Evolutionary conservation across 106 monocot species (phyloP), one percentile per base, ranked within the genome.

Genomic region (Amphibolis antarctica): DNA sequence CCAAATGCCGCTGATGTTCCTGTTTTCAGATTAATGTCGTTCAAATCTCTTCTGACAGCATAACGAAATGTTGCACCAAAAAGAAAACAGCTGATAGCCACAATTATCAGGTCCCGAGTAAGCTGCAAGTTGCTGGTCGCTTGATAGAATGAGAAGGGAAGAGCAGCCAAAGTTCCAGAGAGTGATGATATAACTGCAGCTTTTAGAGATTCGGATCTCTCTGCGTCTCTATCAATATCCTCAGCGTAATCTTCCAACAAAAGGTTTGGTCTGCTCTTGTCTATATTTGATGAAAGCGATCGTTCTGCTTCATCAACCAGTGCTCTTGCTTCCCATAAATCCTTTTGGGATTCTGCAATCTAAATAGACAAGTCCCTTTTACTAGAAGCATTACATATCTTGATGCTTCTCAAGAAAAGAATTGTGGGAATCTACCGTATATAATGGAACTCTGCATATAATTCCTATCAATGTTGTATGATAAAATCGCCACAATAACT

Each of bases 1-100:
- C 81, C 89, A 70, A 96, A 96, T 56, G 89, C 94, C 22, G 77
- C 86, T 26, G 66, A 69, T 27, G 84, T 72, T 51, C 94, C 94
- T 5, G 89, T 84, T 73, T 96, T 96, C 29, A 89, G 86, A 12
- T 96, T 86, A 28, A 84, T n/a, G 58, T 96, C 78, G 62, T 89
- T 84, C 12, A 89, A 45, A 63, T 96, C 86, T 74, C 83, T 75
- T 78, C 94, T 81, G 14, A 96, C 63, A 6, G 86, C 71, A 56
- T 96, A 96, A 0, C 86, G 79, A 58, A 80, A 96, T 42, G 94
- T 89, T 44, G 89, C 79, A 27, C 94, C 94, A 66, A 96, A 96
- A 26, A 96, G 30, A 42, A 86, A 84, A 59, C 84, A 84, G 66
- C 86, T 84, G 51, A 84, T 49, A 44, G 78, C 82, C 69, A 86